Conservation (phyloP, 805 yeast genomes). For the Hagleromyces aurorensis region DNA sequence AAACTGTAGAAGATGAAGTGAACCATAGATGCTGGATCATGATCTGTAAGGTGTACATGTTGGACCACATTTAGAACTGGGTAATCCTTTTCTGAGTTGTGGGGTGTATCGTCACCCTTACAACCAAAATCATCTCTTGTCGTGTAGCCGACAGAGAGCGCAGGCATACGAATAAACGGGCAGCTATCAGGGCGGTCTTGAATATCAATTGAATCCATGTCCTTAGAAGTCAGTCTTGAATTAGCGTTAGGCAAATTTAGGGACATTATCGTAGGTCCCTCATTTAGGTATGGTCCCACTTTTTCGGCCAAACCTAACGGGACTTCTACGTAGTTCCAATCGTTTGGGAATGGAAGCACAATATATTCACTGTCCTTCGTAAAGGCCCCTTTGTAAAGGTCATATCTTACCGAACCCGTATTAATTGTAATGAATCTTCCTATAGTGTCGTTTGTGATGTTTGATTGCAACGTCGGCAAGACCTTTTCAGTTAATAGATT, state of each 20-base stretch:
- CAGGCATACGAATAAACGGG: slow-evolving; percentile 20
- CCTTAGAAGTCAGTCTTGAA: background rate
- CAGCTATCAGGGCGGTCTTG: slow-evolving; percentile 10
- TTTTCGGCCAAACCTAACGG: slow-evolving; percentile 50
- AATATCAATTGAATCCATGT: background rate
- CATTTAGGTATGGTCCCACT: slow-evolving; percentile 51
- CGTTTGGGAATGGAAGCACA: slow-evolving; percentile 77
- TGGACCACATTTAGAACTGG: slow-evolving; percentile 76
- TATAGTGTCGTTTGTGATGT: slow-evolving; percentile 21
- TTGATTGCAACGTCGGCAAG: slow-evolving; percentile 35
- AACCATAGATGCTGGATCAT: slow-evolving; percentile 32
- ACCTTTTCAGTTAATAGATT: slow-evolving; percentile 50
- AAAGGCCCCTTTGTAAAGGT: slow-evolving; percentile 75
- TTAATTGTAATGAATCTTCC: slow-evolving; percentile 59
- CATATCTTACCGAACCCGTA: slow-evolving; percentile 85
- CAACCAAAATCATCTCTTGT: slow-evolving; percentile 80
- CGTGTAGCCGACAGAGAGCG: slow-evolving; percentile 58
- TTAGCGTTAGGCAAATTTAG: slow-evolving; percentile 12
- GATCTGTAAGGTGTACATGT: slow-evolving; percentile 22
- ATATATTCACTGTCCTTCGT: slow-evolving; percentile 73
- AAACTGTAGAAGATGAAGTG: slow-evolving; percentile 79
- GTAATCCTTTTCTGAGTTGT: slow-evolving; percentile 48
- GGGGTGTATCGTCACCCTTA: slow-evolving; percentile 81
- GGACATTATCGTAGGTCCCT: slow-evolving; percentile 26
- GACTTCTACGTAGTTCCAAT: slow-evolving; percentile 62